Conservation (phyloP, 768 basidiomycete genomes). For the Suillus subalutaceus region DNA sequence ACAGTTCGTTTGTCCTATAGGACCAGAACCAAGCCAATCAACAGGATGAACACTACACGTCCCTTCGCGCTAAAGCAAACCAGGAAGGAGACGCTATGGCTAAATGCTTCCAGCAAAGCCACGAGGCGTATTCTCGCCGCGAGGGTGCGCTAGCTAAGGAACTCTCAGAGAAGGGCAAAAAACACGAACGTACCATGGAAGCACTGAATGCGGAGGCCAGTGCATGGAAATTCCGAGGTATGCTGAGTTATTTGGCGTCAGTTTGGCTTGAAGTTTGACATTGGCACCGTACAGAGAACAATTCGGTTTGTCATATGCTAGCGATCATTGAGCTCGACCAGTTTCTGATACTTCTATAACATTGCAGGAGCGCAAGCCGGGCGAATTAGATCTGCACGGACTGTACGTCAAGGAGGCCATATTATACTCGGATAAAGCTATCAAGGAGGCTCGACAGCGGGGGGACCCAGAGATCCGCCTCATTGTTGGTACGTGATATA, state of each 20-base stretch:
- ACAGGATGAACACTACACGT: conserved; percentile 66
- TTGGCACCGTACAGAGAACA: conserved; percentile 59
- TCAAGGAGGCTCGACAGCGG: conserved; percentile 63
- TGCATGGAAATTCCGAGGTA: conserved; percentile 78
- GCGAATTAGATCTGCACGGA: conserved; percentile 89
- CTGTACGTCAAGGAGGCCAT: conserved; percentile 94
- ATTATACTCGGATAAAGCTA: conserved; percentile 66
- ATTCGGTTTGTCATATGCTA: conserved; percentile 48
- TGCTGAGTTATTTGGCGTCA: conserved; percentile 7
- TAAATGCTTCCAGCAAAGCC: conserved; percentile 67
- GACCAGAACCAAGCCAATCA: conserved; percentile 67
- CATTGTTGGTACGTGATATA: conserved; percentile 73
- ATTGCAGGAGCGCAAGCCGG: conserved; percentile 60
- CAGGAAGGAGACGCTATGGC: conserved; percentile 82
- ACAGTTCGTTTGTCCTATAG: conserved; percentile 27
- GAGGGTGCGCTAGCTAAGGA: conserved; percentile 83
- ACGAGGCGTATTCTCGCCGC: conserved; percentile 70
- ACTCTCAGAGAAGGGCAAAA: conserved; percentile 79
- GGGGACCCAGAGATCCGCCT: conserved; percentile 71
- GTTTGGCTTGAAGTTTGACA: conserved; percentile 7
- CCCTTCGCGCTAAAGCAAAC: conserved; percentile 75
- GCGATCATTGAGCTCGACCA: not conserved
- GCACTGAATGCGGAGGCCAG: conserved; percentile 78
- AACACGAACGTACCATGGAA: conserved; percentile 78
- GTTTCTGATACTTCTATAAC: conserved; percentile 2